These are phyloP conservation scores for Mucor saturninus DNA, from an alignment of 371 early-diverging fungal genomes.

Conservation along the genomic window DNA sequence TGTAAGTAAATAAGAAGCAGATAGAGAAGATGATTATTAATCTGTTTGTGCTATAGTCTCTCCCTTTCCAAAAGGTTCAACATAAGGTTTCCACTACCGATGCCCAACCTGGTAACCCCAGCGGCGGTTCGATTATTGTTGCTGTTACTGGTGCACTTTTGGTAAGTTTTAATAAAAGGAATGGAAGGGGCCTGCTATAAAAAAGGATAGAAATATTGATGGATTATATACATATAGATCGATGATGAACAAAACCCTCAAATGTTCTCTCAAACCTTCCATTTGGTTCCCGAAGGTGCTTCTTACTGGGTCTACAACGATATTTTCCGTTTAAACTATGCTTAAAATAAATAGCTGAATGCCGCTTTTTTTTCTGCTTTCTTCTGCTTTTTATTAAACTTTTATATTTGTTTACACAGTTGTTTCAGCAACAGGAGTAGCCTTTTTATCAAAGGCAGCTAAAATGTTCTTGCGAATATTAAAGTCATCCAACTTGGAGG, in stretches of 20 bases:
- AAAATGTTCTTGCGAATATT: constrained; percentile 79
- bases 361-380: not conserved
- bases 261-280: constrained; percentile 86
- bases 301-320: constrained; percentile 79
- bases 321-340: constrained; percentile 80
- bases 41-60: constrained; percentile 47
- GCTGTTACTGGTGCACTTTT: constrained; percentile 87
- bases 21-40: not conserved
- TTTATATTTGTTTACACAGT: not conserved
- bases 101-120: constrained; percentile 75
- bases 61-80: constrained; percentile 78
- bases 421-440: constrained; percentile 39
- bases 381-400: constrained; percentile 4
- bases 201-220: not conserved
- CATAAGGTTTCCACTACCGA: constrained; percentile 78
- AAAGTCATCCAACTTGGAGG: constrained; percentile 76
- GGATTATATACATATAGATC: constrained; percentile 46
- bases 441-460: constrained; percentile 54
- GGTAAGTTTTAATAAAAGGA: constrained; percentile 47
- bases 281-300: constrained; percentile 66
- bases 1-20: constrained; percentile 58
- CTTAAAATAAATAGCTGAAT: constrained; percentile 17
- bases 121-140: constrained; percentile 65
- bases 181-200: not conserved
- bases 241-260: constrained; percentile 81